Evolutionary conservation across 202 grass and related monocot genomes (phyloP), one percentile per base, ranked within the genome.

Genomic region (Miscanthus sacchariflorus): DNA sequence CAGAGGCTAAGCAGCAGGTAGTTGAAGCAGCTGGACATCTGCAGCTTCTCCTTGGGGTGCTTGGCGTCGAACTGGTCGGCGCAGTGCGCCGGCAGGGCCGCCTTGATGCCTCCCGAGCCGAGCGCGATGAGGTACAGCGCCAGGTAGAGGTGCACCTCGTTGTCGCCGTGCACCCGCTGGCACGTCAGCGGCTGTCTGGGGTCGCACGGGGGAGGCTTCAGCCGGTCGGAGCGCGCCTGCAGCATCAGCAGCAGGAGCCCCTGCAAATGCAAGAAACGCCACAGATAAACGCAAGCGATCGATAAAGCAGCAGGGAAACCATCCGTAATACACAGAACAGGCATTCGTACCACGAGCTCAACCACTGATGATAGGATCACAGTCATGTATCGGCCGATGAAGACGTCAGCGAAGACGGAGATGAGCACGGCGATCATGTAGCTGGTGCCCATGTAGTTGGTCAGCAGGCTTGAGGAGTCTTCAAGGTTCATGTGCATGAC

Each of bases 1-100:
- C 87, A 88, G 68, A 93, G n/a, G 81, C 87, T 87, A 3, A 95
- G 89, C 77, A 93, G 86, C 43, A 92, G 86, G 69, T 89, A 93
- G 93, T 95, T 95, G 91, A 95, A 95, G 93, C 87, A 93, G 38
- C 91, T 95, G 30, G 91, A 93, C 81, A 95, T 92, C 84, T 91
- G 89, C 13, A 74, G 78, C 77, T 74, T 82, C 89, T 93, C 89
- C 78, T 5, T 79, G 52, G 91, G 91, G 82, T 95, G 91, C 72
- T 89, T 89, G 35, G 76, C 78, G 27, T 87, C 78, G 87, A 95
- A 95, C 73, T 95, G 93, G 78, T 95, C 91, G 12, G 93, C 93
- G 73, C 89, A 82, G 78, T 95, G 93, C 56, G 89, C 91, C 35
- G 91, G 89, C 50, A 91, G 72, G 12, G 81, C 90, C 4, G 93